Percentiles rank a stretch among this genome's conserved stretches.
Conservation (phyloP, 495 filamentous ascomycete genomes). For the Astrothelium subdiscretum region DNA sequence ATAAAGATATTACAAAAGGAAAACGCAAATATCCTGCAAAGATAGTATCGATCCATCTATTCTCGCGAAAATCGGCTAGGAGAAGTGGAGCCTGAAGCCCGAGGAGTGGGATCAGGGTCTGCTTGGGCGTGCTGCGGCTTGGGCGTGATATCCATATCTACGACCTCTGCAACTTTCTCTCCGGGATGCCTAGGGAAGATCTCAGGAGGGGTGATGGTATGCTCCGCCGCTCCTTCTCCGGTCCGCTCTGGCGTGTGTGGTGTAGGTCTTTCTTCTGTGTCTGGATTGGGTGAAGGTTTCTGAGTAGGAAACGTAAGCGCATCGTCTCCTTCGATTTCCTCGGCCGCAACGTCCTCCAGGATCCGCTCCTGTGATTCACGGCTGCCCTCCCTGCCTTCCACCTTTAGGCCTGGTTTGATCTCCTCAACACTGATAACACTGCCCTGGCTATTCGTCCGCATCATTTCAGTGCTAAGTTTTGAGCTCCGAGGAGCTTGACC, state of each 20-base stretch:
- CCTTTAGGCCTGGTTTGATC: background rate
- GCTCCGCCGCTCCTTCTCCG: conserved; percentile 11
- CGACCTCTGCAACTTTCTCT: conserved; percentile 23
- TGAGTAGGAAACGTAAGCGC: conserved; percentile 16
- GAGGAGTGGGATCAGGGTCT: conserved; percentile 18
- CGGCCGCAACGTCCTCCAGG: conserved; percentile 18
- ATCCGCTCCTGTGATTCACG: background rate
- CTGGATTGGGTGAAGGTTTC: too few relatives aligned
- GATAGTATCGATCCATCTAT: background rate
- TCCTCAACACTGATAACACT: conserved; percentile 50
- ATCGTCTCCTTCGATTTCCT: conserved; percentile 12
- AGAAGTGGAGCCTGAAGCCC: conserved; percentile 5
- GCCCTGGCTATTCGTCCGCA: conserved; percentile 85
- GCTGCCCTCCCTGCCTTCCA: background rate
- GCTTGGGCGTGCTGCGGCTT: conserved; percentile 6
- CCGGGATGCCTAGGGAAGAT: conserved; percentile 29
- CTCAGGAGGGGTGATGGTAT: conserved; percentile 33
- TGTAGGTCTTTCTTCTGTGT: background rate
- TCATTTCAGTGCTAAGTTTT: conserved; percentile 88
- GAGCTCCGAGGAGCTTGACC: conserved; percentile 39
- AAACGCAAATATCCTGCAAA: background rate
- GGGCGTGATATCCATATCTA: conserved; percentile 28
- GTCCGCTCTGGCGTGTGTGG: conserved; percentile 11
- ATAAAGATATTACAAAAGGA: background rate
- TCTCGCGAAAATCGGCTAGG: background rate